Base-by-base conservation (phyloP, 257 asterid species). In the Lantana camara region DNA sequence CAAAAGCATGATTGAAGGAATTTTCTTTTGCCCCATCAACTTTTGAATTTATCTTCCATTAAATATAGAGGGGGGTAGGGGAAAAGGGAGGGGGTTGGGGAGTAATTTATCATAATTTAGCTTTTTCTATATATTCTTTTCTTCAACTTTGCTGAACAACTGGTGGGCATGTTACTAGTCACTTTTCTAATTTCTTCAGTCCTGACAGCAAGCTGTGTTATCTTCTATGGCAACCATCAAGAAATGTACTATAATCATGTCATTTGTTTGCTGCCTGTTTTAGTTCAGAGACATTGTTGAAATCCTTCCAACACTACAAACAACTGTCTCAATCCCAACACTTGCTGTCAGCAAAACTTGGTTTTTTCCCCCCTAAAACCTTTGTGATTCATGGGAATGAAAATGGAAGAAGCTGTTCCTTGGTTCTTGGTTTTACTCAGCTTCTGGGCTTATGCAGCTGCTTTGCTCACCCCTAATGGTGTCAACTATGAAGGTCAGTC, bases 401-500 rank as follows among this genome's bases (percentile, higher is more conserved):
- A 67, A 68, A 82, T 30, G 70, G 73, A 42, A 63, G 64, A 46
- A 59, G 55, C 44, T 63, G 64, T 75, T 60, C 55, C 82, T 15
- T 69, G 46, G 72, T 72, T 24, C 64, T 40, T 80, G 68, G 71
- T 56, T 27, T 57, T 90, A 1, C 66, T 73, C 64, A 46, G 76
- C 76, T 80, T 75, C 73, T 81, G 75, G 76, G 66, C 75, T 73
- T 85, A 20, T 64, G 69, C 85, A 48, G 64, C 47, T 62, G 82
- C 92, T 77, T 20, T 80, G 83, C 95, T 93, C 52, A 76, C 99
- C 32, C 89, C 95, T 54, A 79, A 82, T 77, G 99, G 99, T 48
- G 80, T 93, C 80, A 93, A 93, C 82, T 84, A 53, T 56, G 99
- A 93, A 93, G 99, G 99, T 90, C 42, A 67, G 73, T 47, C 1